Percentiles rank a stretch among this genome's conserved stretches.
phyloP scores from a whole-genome alignment of 2,329 filamentous ascomycete species.

The Endoconidiophora laricicola region DNA sequence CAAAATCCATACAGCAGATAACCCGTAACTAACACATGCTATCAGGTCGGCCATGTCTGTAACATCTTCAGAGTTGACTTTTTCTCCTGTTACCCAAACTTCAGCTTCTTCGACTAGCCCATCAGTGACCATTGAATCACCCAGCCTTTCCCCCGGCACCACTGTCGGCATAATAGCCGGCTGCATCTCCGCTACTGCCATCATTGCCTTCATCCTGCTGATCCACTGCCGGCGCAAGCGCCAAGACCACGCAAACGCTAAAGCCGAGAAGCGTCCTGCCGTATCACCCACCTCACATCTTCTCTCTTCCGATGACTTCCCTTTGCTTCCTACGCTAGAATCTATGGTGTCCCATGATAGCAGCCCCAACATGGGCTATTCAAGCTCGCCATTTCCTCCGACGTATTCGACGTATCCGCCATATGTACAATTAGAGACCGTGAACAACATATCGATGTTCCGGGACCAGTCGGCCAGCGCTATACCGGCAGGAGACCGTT shows the following conservation, averaged over 20 bases:
- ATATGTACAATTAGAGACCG: background rate
- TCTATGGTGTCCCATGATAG: no score
- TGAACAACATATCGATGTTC: background rate
- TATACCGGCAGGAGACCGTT: background rate
- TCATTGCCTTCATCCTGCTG: slow-evolving; percentile 3
- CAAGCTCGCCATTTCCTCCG: slow-evolving; percentile 1
- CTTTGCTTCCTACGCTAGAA: background rate
- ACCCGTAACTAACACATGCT: no score
- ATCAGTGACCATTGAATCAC: background rate
- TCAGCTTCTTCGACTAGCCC: background rate
- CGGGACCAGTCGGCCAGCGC: background rate
- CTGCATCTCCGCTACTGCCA: background rate
- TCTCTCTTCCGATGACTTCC: no score
- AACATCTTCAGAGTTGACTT: background rate
- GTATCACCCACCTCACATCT: no score
- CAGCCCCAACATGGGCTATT: no score
- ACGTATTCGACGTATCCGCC: background rate
- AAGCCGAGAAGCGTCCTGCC: background rate
- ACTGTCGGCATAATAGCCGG: slow-evolving; percentile 9
- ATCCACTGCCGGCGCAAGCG: slow-evolving; percentile 4
- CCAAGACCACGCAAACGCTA: slow-evolving; percentile 1
- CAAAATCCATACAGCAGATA: no score
- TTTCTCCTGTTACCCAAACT: background rate
- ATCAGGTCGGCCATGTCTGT: no score
- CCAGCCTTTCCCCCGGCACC: slow-evolving; percentile 6